These are phyloP conservation scores for Chlorella vulgaris DNA, from an alignment of 139 green algal species.

Conservation along the genomic window DNA sequence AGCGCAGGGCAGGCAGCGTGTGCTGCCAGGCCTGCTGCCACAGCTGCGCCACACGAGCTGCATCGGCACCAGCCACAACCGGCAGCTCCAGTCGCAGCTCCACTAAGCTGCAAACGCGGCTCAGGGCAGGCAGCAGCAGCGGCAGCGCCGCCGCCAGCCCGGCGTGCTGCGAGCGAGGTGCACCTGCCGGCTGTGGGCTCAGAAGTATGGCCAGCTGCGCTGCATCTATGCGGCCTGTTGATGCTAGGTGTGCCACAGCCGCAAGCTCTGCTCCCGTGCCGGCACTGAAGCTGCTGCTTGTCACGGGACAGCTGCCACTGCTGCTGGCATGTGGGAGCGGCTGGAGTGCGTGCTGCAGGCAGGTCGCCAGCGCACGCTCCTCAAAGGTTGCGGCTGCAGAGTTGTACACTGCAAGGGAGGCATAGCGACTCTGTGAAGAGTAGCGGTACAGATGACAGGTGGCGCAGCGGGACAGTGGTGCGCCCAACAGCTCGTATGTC, in stretches of 20 bases:
- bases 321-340: not conserved
- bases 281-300: not conserved
- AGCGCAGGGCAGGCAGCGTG: slow-evolving; percentile 8
- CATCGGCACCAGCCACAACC: not conserved
- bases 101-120: not conserved
- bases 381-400: not conserved
- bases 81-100: slow-evolving; percentile 7
- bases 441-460: no score
- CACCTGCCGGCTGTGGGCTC: not conserved
- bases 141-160: slow-evolving; percentile 14
- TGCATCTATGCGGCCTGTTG: not conserved
- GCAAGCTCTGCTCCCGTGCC: slow-evolving; percentile 10
- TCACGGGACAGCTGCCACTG: not conserved
- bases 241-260: not conserved
- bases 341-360: not conserved
- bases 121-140: slow-evolving; percentile 10
- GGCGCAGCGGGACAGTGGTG: no score
- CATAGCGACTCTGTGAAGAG: not conserved
- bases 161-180: slow-evolving; percentile 15
- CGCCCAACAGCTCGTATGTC: no score
- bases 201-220: not conserved
- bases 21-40: slow-evolving; percentile 28
- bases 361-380: not conserved
- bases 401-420: slow-evolving; percentile 21
- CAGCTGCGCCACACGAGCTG: not conserved